A percentile compares a stretch with the other conserved stretches of the same genome.
Evolutionary conservation across 1,139 yeast species (phyloP).

Genomic region (Geotrichum macrosporum): DNA sequence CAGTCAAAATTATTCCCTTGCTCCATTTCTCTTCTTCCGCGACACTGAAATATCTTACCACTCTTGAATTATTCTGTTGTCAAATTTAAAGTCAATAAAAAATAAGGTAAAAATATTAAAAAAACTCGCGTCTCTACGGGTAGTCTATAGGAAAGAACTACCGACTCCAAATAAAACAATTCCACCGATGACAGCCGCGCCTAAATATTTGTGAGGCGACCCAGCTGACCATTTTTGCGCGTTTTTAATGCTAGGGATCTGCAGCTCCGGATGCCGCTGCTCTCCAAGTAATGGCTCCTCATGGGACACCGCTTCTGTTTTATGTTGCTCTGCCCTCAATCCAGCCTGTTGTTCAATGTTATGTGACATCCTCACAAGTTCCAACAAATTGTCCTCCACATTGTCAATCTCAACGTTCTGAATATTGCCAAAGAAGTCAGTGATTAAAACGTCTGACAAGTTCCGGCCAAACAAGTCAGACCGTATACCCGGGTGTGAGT

Average conservation of each 20-base stretch:
- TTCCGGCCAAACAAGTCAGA: slow-evolving; percentile 71
- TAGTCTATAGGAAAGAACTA: slow-evolving; percentile 2
- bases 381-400: slow-evolving; percentile 37
- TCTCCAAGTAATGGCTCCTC: too few relatives aligned
- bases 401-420: slow-evolving; percentile 73
- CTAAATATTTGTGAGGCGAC: slow-evolving; percentile 2
- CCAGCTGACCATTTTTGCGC: background rate
- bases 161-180: background rate
- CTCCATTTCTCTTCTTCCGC: too few relatives aligned
- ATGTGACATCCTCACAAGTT: slow-evolving; percentile 11
- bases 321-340: too few relatives aligned
- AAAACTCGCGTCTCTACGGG: too few relatives aligned
- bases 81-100: too few relatives aligned
- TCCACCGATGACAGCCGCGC: background rate
- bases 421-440: slow-evolving; percentile 93
- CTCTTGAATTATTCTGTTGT: too few relatives aligned
- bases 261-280: background rate
- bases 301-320: too few relatives aligned
- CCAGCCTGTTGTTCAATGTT: slow-evolving; percentile 7
- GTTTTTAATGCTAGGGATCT: slow-evolving; percentile 2
- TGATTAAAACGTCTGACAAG: slow-evolving; percentile 64
- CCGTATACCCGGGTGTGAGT: slow-evolving; percentile 87
- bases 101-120: too few relatives aligned
- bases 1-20: too few relatives aligned
- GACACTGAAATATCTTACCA: too few relatives aligned